Conservation (phyloP, 192 early-diverging fungal species). For the Coemansia sp. region DNA sequence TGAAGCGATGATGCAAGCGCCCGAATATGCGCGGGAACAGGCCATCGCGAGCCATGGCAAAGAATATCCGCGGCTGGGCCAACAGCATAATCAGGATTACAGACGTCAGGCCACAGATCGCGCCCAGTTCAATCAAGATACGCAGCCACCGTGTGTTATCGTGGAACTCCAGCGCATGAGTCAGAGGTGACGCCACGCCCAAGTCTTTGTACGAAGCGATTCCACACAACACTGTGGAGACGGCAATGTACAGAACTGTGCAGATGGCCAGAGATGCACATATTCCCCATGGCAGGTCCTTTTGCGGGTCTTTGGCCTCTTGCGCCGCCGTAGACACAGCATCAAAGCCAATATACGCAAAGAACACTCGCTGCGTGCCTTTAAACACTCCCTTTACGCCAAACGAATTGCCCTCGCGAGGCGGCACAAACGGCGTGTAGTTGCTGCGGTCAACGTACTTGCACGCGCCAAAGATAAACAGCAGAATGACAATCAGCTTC, state of each 20-base stretch:
- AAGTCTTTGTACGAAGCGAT: constrained; percentile 61
- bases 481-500: constrained; percentile 70
- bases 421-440: constrained; percentile 78
- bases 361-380: constrained; percentile 75
- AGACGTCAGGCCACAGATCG: constrained; percentile 72
- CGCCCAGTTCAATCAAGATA: constrained; percentile 75
- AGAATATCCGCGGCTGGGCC: constrained; percentile 86
- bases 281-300: constrained; percentile 87
- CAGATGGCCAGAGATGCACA: constrained; percentile 74
- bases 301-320: constrained; percentile 76
- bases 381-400: constrained; percentile 71
- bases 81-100: constrained; percentile 76
- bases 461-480: constrained; percentile 80
- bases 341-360: constrained; percentile 87
- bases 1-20: constrained; percentile 67
- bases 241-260: constrained; percentile 75
- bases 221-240: constrained; percentile 73
- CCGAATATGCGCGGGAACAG: constrained; percentile 73
- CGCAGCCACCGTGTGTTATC: constrained; percentile 66
- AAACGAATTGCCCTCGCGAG: constrained; percentile 59
- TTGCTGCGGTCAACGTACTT: constrained; percentile 69
- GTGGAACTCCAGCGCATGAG: constrained; percentile 40
- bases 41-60: constrained; percentile 85
- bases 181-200: constrained; percentile 58
- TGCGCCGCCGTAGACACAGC: constrained; percentile 82